Evolutionary conservation across 1,284 basidiomycete species (phyloP).

Genomic region (Cryptococcus jaspeensis): DNA sequence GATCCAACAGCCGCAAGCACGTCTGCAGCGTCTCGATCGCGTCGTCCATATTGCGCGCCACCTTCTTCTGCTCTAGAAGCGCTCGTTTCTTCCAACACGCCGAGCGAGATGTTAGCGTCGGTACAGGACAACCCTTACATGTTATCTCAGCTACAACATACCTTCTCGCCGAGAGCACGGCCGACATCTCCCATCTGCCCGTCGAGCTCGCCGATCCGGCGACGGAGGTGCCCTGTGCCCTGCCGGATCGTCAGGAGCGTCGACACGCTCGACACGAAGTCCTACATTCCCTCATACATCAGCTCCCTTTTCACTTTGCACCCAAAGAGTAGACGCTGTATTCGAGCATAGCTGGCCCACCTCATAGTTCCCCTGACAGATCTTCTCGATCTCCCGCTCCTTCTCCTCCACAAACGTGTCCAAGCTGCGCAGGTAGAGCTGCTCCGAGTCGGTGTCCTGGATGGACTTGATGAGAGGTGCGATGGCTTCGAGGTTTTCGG

Average conservation of each 20-base stretch:
- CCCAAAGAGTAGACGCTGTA: background rate
- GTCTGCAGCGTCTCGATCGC: conserved; percentile 92
- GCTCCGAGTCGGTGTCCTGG: conserved; percentile 84
- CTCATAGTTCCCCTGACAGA: conserved; percentile 94
- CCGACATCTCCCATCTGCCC: conserved; percentile 66
- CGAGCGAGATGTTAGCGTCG: no score
- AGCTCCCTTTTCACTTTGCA: background rate
- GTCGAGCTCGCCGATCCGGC: conserved; percentile 59
- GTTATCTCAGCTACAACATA: conserved; percentile 19
- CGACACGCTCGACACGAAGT: conserved; percentile 94
- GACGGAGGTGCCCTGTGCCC: conserved; percentile 57
- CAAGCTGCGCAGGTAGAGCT: conserved; percentile 82
- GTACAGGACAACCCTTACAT: background rate
- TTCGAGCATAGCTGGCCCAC: conserved; percentile 28
- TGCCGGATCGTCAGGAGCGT: conserved; percentile 91
- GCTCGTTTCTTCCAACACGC: conserved; percentile 69
- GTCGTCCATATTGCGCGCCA: conserved; percentile 89
- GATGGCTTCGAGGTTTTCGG: conserved; percentile 86
- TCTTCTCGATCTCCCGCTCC: conserved; percentile 91
- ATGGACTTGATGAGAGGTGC: conserved; percentile 92
- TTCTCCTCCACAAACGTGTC: conserved; percentile 86
- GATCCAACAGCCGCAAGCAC: conserved; percentile 86
- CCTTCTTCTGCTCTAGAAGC: conserved; percentile 84
- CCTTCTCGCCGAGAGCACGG: conserved; percentile 77
- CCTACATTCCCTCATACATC: conserved; percentile 48